phyloP scores from a whole-genome alignment of 805 yeast genomes.

The Sugiyamaella marilandica region DNA sequence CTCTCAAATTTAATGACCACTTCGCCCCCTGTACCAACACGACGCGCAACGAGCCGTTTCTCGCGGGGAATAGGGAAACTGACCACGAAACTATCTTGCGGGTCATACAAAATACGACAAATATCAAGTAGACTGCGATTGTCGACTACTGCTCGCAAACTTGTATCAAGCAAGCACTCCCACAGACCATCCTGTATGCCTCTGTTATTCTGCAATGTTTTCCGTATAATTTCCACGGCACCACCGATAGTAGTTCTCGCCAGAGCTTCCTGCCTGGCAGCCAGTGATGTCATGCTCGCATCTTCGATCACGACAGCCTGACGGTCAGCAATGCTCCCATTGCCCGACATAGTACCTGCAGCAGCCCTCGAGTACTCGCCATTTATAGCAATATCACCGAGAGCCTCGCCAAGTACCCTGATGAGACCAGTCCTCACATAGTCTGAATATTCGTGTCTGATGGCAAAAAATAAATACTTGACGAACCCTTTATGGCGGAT shows the following conservation, averaged over 20 bases:
- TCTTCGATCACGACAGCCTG: slow-evolving; percentile 54
- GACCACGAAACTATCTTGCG: slow-evolving; percentile 58
- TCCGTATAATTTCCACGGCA: slow-evolving; percentile 57
- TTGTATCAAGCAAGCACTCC: slow-evolving; percentile 57
- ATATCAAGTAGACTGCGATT: slow-evolving; percentile 61
- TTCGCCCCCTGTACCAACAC: slow-evolving; percentile 26
- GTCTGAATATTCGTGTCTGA: slow-evolving; percentile 53
- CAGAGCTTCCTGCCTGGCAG: slow-evolving; percentile 53
- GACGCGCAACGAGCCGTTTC: slow-evolving; percentile 55
- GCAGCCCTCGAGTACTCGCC: slow-evolving; percentile 36
- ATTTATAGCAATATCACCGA: slow-evolving; percentile 63
- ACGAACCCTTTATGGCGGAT: slow-evolving; percentile 58
- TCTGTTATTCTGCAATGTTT: slow-evolving; percentile 47
- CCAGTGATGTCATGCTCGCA: slow-evolving; percentile 32
- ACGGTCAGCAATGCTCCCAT: slow-evolving; percentile 26
- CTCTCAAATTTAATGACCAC: background rate
- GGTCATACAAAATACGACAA: slow-evolving; percentile 59
- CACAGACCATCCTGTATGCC: slow-evolving; percentile 62
- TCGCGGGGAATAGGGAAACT: slow-evolving; percentile 62
- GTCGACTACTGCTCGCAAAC: slow-evolving; percentile 53
- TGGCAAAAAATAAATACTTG: slow-evolving; percentile 53
- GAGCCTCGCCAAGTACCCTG: slow-evolving; percentile 42
- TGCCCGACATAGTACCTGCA: background rate
- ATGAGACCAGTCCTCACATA: slow-evolving; percentile 49
- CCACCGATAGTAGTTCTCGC: slow-evolving; percentile 64